Conservation (phyloP, 208 protist genomes). For the Acanthamoeba rhysodes region DNA sequence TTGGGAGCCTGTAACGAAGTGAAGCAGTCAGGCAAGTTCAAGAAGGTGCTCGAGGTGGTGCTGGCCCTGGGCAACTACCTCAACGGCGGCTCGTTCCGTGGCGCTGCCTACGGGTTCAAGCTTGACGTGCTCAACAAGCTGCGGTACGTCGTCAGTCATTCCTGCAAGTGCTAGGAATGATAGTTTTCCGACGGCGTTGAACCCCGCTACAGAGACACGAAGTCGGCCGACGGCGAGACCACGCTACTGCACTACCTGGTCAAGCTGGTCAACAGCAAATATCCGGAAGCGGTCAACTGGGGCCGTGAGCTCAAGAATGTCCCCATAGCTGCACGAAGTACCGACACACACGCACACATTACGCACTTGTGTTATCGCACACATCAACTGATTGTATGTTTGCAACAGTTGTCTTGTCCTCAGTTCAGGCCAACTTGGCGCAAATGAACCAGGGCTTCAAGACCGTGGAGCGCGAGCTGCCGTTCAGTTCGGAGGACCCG, state of each 20-base stretch:
- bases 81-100: slow-evolving; percentile 70
- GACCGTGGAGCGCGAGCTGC: not conserved
- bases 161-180: not conserved
- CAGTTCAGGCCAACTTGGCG: not conserved
- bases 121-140: slow-evolving; percentile 79
- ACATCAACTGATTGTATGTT: too few species aligned
- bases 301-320: slow-evolving; percentile 19
- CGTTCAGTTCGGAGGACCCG: slow-evolving; percentile 22
- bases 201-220: not conserved
- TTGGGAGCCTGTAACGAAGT: slow-evolving; percentile 7
- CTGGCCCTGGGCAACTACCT: slow-evolving; percentile 68
- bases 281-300: not conserved
- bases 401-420: not conserved
- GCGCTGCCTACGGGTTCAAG: slow-evolving; percentile 78
- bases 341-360: not conserved
- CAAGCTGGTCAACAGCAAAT: not conserved
- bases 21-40: slow-evolving; percentile 13
- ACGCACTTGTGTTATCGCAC: not conserved
- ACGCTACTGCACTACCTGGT: slow-evolving; percentile 57
- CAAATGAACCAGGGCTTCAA: not conserved
- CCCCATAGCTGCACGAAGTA: not conserved
- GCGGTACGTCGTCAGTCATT: not conserved
- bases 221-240: not conserved
- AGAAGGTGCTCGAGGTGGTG: slow-evolving; percentile 59
- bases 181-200: not conserved